Conservation (phyloP, 176 grass and related monocot species). For the barley (Hordeum vulgare) region MorexV3_pseudomolecules_assembly NC_058523.1:17782335-17782834, state of each 20-base stretch:
- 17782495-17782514: neutral
- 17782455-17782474: neutral
- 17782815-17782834: conserved; percentile 7
- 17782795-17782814: neutral
- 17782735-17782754: conserved; percentile 44
- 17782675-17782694: conserved; percentile 56
- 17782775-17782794: neutral
- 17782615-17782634: conserved; percentile 72
- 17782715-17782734: conserved; percentile 88
- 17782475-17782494: neutral
- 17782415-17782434: neutral
- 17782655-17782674: conserved; percentile 68
- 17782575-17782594: conserved; percentile 82
- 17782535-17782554: neutral
- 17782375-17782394: neutral
- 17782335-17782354: neutral
- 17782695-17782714: conserved; percentile 35
- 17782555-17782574: neutral
- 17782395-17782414: neutral
- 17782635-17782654: conserved; percentile 74
- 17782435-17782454: neutral
- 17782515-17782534: neutral
- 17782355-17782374: neutral
- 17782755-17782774: conserved; percentile 5
- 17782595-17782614: conserved; percentile 89